Evolutionary conservation across 257 asterid genomes (phyloP).

Genomic region (Solanum microdontum): DNA sequence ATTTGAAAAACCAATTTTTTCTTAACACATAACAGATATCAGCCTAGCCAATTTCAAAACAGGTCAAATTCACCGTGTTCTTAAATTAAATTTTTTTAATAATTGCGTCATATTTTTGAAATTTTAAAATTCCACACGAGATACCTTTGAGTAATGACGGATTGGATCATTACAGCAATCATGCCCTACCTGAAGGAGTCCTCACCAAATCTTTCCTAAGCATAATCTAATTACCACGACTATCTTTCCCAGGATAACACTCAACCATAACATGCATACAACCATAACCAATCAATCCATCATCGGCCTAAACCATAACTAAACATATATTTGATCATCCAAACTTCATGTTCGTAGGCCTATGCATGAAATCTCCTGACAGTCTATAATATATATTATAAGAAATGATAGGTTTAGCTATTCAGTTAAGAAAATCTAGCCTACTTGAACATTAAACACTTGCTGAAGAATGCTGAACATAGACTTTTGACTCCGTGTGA

Average conservation of each 20-base stretch:
- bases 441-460: not conserved
- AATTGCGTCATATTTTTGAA: too few species aligned
- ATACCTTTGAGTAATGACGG: too few species aligned
- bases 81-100: too few species aligned
- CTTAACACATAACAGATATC: too few species aligned
- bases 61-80: too few species aligned
- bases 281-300: not conserved
- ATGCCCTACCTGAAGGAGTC: too few species aligned
- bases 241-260: not conserved
- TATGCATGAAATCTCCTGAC: not conserved
- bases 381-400: not conserved
- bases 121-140: too few species aligned
- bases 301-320: not conserved
- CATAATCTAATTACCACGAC: too few species aligned
- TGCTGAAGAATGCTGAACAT: not conserved
- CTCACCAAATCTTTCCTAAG: too few species aligned
- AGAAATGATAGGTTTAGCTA: not conserved
- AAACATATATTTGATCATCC: not conserved
- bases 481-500: not conserved
- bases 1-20: too few species aligned
- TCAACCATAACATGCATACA: not conserved
- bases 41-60: too few species aligned
- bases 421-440: not conserved
- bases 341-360: not conserved
- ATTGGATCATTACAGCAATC: too few species aligned